A percentile compares a stretch with the other conserved stretches of the same genome.
phyloP scores from a whole-genome alignment of 345 rosid genomes.

The Salix udensis region DNA sequence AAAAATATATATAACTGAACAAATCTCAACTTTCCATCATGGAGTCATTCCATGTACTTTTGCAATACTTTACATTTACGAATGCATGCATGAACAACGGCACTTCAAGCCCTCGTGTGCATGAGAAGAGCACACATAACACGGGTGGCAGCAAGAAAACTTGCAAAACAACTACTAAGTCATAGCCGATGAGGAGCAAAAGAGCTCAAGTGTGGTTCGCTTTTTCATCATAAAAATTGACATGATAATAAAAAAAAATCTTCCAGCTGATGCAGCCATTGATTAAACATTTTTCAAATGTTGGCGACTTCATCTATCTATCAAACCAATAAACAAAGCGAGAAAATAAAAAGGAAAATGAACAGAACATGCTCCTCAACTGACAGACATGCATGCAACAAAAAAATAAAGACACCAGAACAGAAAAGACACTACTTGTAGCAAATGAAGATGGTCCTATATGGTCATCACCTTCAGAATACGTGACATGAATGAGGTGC shows the following conservation, averaged over 20 bases:
- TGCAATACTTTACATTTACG: neutral
- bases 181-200: neutral
- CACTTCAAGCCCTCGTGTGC: neutral
- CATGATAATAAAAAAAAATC: neutral
- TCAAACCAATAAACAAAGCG: neutral
- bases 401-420: neutral
- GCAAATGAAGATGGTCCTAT: neutral
- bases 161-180: neutral
- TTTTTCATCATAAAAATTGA: neutral
- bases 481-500: constrained; percentile 92
- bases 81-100: neutral
- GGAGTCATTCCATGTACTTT: neutral
- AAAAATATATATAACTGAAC: neutral
- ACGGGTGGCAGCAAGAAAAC: neutral
- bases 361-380: neutral
- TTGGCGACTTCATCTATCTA: neutral
- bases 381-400: neutral
- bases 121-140: neutral
- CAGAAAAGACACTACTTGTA: neutral
- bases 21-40: neutral
- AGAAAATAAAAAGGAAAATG: neutral
- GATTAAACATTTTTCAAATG: neutral
- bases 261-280: neutral
- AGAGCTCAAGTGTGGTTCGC: neutral
- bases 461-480: constrained; percentile 65